Conservation (phyloP, 2,329 filamentous ascomycete genomes). For the Madurella mycetomatis region DNA sequence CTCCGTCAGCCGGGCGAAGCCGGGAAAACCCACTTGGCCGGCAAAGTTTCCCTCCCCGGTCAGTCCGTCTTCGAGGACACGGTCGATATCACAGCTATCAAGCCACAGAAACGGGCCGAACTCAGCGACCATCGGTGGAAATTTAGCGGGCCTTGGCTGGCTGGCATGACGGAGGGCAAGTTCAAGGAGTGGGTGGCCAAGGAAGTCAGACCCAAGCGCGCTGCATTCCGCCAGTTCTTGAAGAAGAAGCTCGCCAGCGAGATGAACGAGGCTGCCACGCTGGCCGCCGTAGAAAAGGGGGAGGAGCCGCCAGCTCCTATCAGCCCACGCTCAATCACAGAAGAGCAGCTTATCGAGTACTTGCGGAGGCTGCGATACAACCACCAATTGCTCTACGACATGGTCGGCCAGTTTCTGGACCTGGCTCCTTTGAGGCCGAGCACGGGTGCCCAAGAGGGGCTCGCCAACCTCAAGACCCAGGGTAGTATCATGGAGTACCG, state of each 20-base stretch:
- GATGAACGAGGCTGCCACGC: constrained; percentile 35
- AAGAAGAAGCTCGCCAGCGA: constrained; percentile 45
- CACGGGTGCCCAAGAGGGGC: constrained; percentile 9
- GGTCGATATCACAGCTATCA: constrained; percentile 48
- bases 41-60: constrained; percentile 28
- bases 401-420: constrained; percentile 59
- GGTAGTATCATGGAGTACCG: constrained; percentile 13
- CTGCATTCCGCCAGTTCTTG: constrained; percentile 53
- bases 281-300: constrained; percentile 38
- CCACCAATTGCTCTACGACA: constrained; percentile 45
- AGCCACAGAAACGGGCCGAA: constrained; percentile 31
- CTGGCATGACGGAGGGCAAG: constrained; percentile 56
- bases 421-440: constrained; percentile 48
- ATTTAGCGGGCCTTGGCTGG: constrained; percentile 63
- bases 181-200: constrained; percentile 54
- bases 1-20: constrained; percentile 35
- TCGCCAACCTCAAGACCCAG: constrained; percentile 5
- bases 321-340: constrained; percentile 40
- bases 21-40: neutral
- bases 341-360: constrained; percentile 48
- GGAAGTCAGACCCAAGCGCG: constrained; percentile 48
- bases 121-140: constrained; percentile 56
- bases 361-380: constrained; percentile 51
- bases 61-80: constrained; percentile 57
- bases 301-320: constrained; percentile 29